A percentile compares a stretch with the other conserved stretches of the same genome.
Evolutionary conservation across 495 filamentous ascomycete genomes (phyloP).

Genomic region (Aspergillus conjunctus): DNA sequence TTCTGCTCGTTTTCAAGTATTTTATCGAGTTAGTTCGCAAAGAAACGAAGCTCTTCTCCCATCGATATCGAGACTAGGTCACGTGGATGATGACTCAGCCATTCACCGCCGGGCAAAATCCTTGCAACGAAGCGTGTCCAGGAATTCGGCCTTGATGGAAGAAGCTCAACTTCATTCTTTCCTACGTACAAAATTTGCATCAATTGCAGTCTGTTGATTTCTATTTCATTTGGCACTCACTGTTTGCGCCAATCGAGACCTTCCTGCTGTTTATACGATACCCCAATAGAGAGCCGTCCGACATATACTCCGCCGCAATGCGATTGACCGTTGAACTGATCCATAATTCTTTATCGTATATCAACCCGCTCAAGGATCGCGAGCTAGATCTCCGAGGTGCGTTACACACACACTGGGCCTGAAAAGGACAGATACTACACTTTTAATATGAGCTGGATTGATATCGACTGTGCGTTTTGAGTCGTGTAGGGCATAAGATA

Average conservation of each 20-base stretch:
- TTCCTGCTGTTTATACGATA: conserved; percentile 20
- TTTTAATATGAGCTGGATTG: conserved; percentile 76
- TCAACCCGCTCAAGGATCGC: conserved; percentile 95
- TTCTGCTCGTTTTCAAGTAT: neutral
- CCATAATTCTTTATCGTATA: conserved; percentile 87
- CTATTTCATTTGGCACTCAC: neutral
- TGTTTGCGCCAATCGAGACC: neutral
- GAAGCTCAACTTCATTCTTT: neutral
- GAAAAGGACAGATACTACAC: conserved; percentile 99
- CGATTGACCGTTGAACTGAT: conserved; percentile 94
- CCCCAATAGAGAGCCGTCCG: conserved; percentile 16
- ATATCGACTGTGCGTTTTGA: conserved; percentile 63
- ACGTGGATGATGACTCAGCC: neutral
- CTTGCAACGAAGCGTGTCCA: neutral
- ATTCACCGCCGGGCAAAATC: conserved; percentile 14
- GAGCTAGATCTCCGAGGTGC: conserved; percentile 99
- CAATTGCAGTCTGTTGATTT: neutral
- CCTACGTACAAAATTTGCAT: neutral
- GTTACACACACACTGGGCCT: conserved; percentile 56
- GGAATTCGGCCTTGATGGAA: neutral
- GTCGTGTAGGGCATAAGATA: conserved; percentile 90
- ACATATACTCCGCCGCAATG: conserved; percentile 57
- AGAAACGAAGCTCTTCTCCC: conserved; percentile 33
- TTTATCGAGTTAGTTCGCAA: too few species aligned
- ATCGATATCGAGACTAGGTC: too few species aligned